Evolutionary conservation across 768 basidiomycete genomes (phyloP), one percentile per base, ranked within the genome.

Genomic region (Mycena floridula): DNA sequence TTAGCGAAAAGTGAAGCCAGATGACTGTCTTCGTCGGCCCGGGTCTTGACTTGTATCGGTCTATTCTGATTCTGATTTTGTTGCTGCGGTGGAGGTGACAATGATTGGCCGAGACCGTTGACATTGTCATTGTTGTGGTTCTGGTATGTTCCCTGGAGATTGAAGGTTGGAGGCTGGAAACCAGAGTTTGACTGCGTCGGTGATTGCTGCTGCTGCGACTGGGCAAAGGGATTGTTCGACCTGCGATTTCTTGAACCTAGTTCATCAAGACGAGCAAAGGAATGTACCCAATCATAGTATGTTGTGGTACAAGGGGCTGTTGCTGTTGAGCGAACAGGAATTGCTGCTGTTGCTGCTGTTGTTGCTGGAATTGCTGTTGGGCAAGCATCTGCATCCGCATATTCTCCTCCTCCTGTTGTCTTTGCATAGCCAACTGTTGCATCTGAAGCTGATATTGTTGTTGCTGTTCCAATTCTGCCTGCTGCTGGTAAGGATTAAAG

Each of bases 211-310:
- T 20, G 50, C 20, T 63, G 46, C 48, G 63, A 20, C 50, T 70
- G 58, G 0, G 92, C 94, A 56, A 99, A 98, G 1, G 96, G 96
- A 60, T 99, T 99, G 73, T 98, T 98, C 26, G 90, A 85, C 7
- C 90, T 89, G 53, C 22, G 32, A 27, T 25, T 32, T 25, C 46
- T 41, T 32, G 16, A n/a, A 45, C 36, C n/a, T 11, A 40, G 46
- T 15, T 20, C 13, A 4, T 12, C 7, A 32, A n/a, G 23, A 38
- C 18, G 8, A 21, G 20, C 15, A 25, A 9, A 26, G 15, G 25
- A 36, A 61, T 81, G 23, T 54, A 83, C 79, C 85, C 85, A 45
- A 88, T 89, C 16, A 85, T 84, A 7, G 88, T 90, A 4, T 83
- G 79, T 50, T 89, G 83, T 0, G 73, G 57, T 23, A 69, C 51